Base-by-base conservation (phyloP, 176 grass and related monocot species). In the Oryza officinalis region DNA sequence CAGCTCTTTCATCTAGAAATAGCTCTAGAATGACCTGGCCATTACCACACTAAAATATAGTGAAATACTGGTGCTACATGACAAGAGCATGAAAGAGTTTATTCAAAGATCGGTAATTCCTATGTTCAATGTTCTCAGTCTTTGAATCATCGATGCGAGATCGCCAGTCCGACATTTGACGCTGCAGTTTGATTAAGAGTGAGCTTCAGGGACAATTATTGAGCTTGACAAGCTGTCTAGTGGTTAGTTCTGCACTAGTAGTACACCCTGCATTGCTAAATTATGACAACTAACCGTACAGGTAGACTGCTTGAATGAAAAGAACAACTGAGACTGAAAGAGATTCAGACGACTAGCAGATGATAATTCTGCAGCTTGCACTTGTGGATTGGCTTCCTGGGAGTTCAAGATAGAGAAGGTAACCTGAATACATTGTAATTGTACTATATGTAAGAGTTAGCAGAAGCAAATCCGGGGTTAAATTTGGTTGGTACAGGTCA, bases 171-270 rank as follows among this genome's bases (percentile, higher is more conserved):
- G 57, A 61, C 57, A 61, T 61, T 31, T 63, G 70, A 80, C 70
- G 63, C 26, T 8, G 63, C 50, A 63, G 52, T 38, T 7, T 11
- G 69, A 46, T 65, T n/a, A 22, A 59, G 27, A 67, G 43, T 37
- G 73, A 73, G 71, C 63, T 50, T 57, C 66, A 72, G 41, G 54
- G 4, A 27, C 54, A 86, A 63, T 67, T 89, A 82, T 67, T 15
- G 74, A 66, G 83, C 63, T 86, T 82, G 84, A 90, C 79, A 47
- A 41, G 27, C 59, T 82, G 32, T 12, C 59, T 59, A 28, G 65
- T 14, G 50, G 1, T 22, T 72, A 14, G 18, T 25, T 27, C 3
- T 54, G 35, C 49, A 10, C 3, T 10, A 61, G 57, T 4, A 47
- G 25, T 81, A 27, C 57, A 69, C n/a, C 71, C 50, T 72, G 41